Evolutionary conservation across 2,329 filamentous ascomycete genomes (phyloP).

Genomic region (Plenodomus tracheiphilus): DNA sequence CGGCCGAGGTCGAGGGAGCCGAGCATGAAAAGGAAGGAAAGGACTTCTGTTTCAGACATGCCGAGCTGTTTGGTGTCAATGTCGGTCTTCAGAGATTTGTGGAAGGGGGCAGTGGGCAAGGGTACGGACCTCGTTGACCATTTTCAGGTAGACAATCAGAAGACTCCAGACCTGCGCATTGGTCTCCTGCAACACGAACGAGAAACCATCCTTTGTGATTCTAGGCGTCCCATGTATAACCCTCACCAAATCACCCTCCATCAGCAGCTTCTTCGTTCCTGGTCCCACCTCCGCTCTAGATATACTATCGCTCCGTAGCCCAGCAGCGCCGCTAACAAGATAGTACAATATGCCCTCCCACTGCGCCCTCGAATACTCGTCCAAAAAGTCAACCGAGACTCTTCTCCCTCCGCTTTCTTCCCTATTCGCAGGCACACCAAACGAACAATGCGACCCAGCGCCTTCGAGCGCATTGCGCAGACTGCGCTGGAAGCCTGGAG

Average conservation of each 20-base stretch:
- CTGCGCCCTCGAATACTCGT: constrained; percentile 81
- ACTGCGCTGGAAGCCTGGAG: constrained; percentile 79
- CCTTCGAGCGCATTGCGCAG: constrained; percentile 86
- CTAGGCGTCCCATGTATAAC: constrained; percentile 58
- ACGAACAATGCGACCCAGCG: constrained; percentile 81
- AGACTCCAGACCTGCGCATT: constrained; percentile 98
- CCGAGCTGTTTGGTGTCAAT: constrained; percentile 52
- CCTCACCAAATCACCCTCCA: constrained; percentile 80
- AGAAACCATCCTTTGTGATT: constrained; percentile 93
- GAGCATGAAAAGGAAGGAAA: constrained; percentile 94
- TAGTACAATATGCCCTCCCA: constrained; percentile 98
- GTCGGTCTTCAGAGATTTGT: not conserved
- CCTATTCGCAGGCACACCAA: constrained; percentile 79
- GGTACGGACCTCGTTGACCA: constrained; percentile 63
- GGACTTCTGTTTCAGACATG: constrained; percentile 89
- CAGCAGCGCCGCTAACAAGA: constrained; percentile 77
- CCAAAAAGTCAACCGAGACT: constrained; percentile 73
- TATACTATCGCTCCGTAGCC: constrained; percentile 41
- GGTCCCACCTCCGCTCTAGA: constrained; percentile 53
- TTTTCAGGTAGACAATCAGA: constrained; percentile 88
- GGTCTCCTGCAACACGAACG: constrained; percentile 89
- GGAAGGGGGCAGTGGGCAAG: not conserved
- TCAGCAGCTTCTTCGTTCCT: constrained; percentile 80
- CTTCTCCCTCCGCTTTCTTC: constrained; percentile 63
- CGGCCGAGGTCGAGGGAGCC: constrained; percentile 90